Base-by-base conservation (phyloP, 2,329 filamentous ascomycete species). In the Fusarium illudens region DNA sequence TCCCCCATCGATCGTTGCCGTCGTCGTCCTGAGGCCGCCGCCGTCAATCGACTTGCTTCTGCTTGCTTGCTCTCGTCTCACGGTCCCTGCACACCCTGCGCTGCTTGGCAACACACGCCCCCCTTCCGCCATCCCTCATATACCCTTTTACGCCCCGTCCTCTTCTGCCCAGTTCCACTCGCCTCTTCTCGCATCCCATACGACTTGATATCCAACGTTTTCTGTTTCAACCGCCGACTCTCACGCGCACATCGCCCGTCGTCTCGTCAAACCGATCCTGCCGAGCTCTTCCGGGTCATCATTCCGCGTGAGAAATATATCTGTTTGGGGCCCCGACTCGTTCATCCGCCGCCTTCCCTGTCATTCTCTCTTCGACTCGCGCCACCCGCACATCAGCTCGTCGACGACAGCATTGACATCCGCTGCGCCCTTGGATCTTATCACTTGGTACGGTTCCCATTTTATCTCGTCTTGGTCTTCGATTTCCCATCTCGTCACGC, bases 141-240 rank as follows among this genome's bases (percentile, higher is more conserved):
- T 75, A 73, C 70, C 62, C 72, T 64, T 70, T 71, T 65, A 55
- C 66, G 64, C 71, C 71, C 60, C 65, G 64, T 70, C 60, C 50
- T 70, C 53, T 66, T 71, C 60, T 62, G 63, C 63, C 60, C 65
- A 71, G 67, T 73, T 73, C 70, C 64, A 69, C 68, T 61, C 69
- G 62, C 66, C 72, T 73, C 58, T 74, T 52, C 25, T 64, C 54
- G 39, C 62, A 63, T 58, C 62, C 58, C 52, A 42, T 48, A 51
- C 58, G 51, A 68, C 58, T 53, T 39, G 39, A 57, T 44, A 60
- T 50, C 55, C 56, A 66, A 54, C 58, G 48, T 56, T 29, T 62
- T 58, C 20, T 52, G 32, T 66, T 48, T 62, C 67, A 59, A 68
- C 39, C 37, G 33, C 52, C 60, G 46, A 59, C 54, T 44, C 57